These are phyloP conservation scores for Pisolithus tinctorius DNA, from an alignment of 768 basidiomycete genomes.

Conservation along the genomic window DNA sequence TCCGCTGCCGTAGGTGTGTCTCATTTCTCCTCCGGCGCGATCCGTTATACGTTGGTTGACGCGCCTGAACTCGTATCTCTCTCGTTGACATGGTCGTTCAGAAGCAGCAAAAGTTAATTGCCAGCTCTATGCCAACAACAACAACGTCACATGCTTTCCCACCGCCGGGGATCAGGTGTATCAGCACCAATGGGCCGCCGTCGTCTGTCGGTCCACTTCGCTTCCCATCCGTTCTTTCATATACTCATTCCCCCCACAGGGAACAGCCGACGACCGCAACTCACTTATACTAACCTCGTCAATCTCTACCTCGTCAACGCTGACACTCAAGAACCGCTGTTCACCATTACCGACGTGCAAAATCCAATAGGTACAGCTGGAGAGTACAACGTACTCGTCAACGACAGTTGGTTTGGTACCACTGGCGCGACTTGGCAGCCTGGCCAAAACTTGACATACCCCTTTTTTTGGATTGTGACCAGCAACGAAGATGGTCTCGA, in stretches of 20 bases:
- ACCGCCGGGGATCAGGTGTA: slow-evolving; percentile 42
- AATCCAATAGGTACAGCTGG: slow-evolving; percentile 55
- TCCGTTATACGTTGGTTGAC: slow-evolving; percentile 4
- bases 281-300: slow-evolving; percentile 56
- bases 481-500: slow-evolving; percentile 49
- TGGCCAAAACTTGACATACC: slow-evolving; percentile 50
- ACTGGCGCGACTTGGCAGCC: slow-evolving; percentile 42
- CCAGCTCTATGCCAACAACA: slow-evolving; percentile 55
- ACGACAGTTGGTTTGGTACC: slow-evolving; percentile 71
- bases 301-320: slow-evolving; percentile 75
- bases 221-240: slow-evolving; percentile 3
- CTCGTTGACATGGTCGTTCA: slow-evolving; percentile 7
- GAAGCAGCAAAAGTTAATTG: slow-evolving; percentile 41
- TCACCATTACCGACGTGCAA: slow-evolving; percentile 40
- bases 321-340: slow-evolving; percentile 47
- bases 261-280: slow-evolving; percentile 66
- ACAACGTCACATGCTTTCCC: slow-evolving; percentile 76
- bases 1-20: slow-evolving; percentile 19
- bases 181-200: slow-evolving; percentile 72
- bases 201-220: slow-evolving; percentile 62
- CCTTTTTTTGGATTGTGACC: slow-evolving; percentile 77
- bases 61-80: slow-evolving; percentile 6
- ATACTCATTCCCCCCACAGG: slow-evolving; percentile 36
- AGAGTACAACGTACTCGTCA: slow-evolving; percentile 43
- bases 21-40: slow-evolving; percentile 1